Percentiles rank a stretch among this genome's conserved stretches.
These are phyloP conservation scores for Arachnomyces sp. DNA, from an alignment of 2,329 filamentous ascomycete genomes.

Conservation along the genomic window DNA sequence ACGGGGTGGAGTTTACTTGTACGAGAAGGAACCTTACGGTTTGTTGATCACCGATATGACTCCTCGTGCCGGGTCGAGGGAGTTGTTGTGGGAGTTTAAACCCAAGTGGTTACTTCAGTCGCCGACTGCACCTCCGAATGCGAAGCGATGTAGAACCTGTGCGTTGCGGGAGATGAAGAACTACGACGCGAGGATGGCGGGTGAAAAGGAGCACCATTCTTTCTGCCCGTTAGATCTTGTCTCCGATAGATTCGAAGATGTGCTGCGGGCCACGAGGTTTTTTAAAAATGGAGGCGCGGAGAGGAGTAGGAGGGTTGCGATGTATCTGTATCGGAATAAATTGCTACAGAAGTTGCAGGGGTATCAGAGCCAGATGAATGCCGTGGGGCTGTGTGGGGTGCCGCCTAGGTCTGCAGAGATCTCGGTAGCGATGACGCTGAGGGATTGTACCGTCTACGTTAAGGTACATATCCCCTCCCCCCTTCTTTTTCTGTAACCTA, in stretches of 20 bases:
- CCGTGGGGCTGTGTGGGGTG: slow-evolving; percentile 30
- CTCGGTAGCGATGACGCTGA: slow-evolving; percentile 67
- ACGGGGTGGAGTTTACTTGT: slow-evolving; percentile 45
- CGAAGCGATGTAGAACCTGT: slow-evolving; percentile 67
- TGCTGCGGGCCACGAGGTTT: slow-evolving; percentile 34
- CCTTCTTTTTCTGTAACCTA: neutral
- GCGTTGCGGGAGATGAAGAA: slow-evolving; percentile 50
- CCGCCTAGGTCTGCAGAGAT: slow-evolving; percentile 41
- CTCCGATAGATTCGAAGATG: slow-evolving; percentile 39
- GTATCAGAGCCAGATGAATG: slow-evolving; percentile 26
- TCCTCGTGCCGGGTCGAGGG: slow-evolving; percentile 26
- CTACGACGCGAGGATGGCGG: slow-evolving; percentile 24
- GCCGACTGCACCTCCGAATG: slow-evolving; percentile 56
- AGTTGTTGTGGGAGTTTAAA: slow-evolving; percentile 62
- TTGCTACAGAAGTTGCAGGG: slow-evolving; percentile 28
- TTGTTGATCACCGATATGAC: slow-evolving; percentile 71
- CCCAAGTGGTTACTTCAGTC: slow-evolving; percentile 79
- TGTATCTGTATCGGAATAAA: slow-evolving; percentile 26
- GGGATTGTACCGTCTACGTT: slow-evolving; percentile 71
- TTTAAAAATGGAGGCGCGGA: slow-evolving; percentile 32
- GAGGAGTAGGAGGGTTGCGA: slow-evolving; percentile 23
- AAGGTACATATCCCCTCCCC: slow-evolving; percentile 38
- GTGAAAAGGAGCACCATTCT: slow-evolving; percentile 27
- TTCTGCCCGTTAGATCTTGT: slow-evolving; percentile 62
- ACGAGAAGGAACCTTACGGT: slow-evolving; percentile 52